Conservation (phyloP, 2,329 filamentous ascomycete species). For the Trichoderma brevicompactum region DNA sequence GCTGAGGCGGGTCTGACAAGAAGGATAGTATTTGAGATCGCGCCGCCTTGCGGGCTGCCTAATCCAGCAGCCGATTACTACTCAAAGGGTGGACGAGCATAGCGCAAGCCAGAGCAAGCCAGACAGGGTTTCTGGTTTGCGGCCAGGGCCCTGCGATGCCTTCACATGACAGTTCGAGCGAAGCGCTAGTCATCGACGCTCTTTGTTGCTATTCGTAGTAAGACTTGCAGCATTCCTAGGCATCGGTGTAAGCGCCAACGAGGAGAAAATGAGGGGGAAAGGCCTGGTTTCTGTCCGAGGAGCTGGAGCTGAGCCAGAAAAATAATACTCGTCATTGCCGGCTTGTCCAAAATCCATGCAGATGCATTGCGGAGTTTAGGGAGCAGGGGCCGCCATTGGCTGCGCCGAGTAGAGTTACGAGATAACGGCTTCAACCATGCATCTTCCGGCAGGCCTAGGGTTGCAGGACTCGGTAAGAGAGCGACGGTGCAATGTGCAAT, state of each 20-base stretch:
- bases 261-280: background rate
- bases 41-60: background rate
- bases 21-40: too few relatives aligned
- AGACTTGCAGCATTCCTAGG: background rate
- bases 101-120: background rate
- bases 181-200: too few relatives aligned
- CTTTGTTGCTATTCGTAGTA: too few relatives aligned
- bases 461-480: too few relatives aligned
- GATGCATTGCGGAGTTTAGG: background rate
- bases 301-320: too few relatives aligned
- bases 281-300: too few relatives aligned
- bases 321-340: background rate
- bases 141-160: background rate
- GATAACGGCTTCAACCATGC: background rate
- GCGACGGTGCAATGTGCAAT: background rate
- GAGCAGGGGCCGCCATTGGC: conserved; percentile 4
- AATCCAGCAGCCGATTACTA: background rate
- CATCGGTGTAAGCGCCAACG: background rate
- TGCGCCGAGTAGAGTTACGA: background rate
- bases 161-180: background rate
- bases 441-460: background rate
- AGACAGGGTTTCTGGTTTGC: too few relatives aligned
- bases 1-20: too few relatives aligned
- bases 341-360: background rate
- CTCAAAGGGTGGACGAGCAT: background rate